These are phyloP conservation scores for Kitagawia praeruptora DNA, from an alignment of 129 eudicot genomes.

Conservation along the genomic window DNA sequence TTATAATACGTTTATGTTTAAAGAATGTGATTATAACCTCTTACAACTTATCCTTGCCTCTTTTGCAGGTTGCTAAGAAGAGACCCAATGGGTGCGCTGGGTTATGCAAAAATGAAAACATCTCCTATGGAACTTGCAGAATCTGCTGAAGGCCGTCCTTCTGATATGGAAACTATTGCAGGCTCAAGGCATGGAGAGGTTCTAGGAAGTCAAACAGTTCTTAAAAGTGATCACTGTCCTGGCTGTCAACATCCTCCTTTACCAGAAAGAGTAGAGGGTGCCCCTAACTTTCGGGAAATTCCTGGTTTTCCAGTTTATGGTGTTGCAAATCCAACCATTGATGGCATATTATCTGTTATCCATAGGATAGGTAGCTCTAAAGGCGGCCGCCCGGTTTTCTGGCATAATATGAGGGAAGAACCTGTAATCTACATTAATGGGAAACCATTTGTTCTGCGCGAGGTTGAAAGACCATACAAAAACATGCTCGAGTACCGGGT, in stretches of 20 bases:
- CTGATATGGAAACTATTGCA: constrained; percentile 81
- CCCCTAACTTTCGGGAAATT: constrained; percentile 93
- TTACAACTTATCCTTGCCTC: background rate
- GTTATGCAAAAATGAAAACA: constrained; percentile 50
- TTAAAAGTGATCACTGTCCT: constrained; percentile 96
- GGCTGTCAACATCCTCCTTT: constrained; percentile 80
- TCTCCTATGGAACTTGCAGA: constrained; percentile 32
- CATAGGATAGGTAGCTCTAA: constrained; percentile 70
- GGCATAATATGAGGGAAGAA: constrained; percentile 99
- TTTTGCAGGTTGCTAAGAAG: constrained; percentile 73
- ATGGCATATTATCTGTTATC: constrained; percentile 83
- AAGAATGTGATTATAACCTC: background rate
- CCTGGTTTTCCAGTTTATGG: constrained; percentile 95
- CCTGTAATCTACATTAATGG: constrained; percentile 94
- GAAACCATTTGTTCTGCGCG: constrained; percentile 95
- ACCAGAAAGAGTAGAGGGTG: constrained; percentile 90
- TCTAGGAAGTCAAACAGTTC: constrained; percentile 93
- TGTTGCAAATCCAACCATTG: constrained; percentile 95
- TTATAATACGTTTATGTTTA: background rate
- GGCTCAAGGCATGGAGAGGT: constrained; percentile 88
- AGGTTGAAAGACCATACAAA: constrained; percentile 94
- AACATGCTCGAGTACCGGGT: constrained; percentile 98
- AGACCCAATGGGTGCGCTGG: constrained; percentile 99
- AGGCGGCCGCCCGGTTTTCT: constrained; percentile 76
- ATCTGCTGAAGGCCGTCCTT: constrained; percentile 62